Conservation (phyloP, 257 asterid genomes). For the Striga asiatica region DNA sequence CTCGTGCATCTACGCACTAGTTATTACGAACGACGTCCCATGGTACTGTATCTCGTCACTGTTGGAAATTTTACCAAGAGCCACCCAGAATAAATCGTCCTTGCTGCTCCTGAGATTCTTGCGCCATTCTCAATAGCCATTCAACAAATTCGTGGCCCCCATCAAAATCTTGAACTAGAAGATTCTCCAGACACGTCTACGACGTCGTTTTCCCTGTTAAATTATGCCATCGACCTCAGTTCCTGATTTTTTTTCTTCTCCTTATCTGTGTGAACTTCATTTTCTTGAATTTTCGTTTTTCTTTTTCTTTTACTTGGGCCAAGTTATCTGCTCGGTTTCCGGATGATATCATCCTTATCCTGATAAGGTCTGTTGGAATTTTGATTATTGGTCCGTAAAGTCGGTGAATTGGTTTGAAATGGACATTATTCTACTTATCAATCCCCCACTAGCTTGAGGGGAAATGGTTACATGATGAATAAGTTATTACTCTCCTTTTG, state of each 20-base stretch:
- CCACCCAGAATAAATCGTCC: constrained; percentile 42
- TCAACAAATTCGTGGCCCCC: constrained; percentile 50
- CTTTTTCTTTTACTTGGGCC: neutral
- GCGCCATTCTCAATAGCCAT: constrained; percentile 29
- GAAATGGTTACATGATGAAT: too few species aligned
- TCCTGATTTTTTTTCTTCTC: constrained; percentile 9
- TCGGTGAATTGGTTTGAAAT: neutral
- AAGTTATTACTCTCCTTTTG: too few species aligned
- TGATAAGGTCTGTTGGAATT: constrained; percentile 26
- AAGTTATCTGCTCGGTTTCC: constrained; percentile 11
- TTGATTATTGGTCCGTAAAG: neutral
- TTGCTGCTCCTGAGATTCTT: constrained; percentile 12
- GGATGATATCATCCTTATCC: constrained; percentile 19
- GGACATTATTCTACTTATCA: neutral
- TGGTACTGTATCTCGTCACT: neutral
- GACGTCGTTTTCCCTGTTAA: neutral
- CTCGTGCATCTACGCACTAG: too few species aligned
- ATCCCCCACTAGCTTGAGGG: neutral
- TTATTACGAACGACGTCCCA: constrained; percentile 24
- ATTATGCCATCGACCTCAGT: neutral
- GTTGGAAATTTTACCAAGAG: constrained; percentile 17
- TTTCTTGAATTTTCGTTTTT: too few species aligned
- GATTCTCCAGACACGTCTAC: constrained; percentile 27
- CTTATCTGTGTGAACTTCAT: neutral
- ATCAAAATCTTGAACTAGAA: constrained; percentile 10